phyloP scores from a whole-genome alignment of 108 stramenopile genomes.

The Cyclotella sp. region DNA sequence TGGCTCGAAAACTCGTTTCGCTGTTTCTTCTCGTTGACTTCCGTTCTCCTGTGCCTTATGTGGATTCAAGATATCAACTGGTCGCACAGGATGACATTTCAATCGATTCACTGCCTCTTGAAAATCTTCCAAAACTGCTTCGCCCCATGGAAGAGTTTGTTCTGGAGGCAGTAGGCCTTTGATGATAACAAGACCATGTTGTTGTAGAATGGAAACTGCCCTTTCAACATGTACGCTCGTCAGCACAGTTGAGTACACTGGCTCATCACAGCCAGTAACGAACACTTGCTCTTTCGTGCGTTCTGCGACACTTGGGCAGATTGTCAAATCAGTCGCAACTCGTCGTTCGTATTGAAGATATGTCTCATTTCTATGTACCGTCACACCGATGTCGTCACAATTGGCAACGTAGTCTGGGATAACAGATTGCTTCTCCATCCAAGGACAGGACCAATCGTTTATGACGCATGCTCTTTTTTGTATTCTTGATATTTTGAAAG shows the following conservation, averaged over 20 bases:
- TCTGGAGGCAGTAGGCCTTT: conserved; percentile 55
- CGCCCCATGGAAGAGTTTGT: conserved; percentile 64
- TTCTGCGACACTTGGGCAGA: conserved; percentile 40
- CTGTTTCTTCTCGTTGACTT: neutral
- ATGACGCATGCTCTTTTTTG: conserved; percentile 39
- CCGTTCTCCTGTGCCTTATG: conserved; percentile 18
- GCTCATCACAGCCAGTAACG: conserved; percentile 30
- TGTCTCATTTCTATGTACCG: conserved; percentile 35
- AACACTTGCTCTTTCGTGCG: conserved; percentile 17
- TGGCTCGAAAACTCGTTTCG: conserved; percentile 52
- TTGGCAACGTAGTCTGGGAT: conserved; percentile 6
- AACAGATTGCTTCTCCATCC: conserved; percentile 40
- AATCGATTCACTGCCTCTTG: conserved; percentile 61
- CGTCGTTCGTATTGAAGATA: conserved; percentile 42
- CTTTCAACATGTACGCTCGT: conserved; percentile 46
- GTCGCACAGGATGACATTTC: conserved; percentile 39
- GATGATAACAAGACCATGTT: conserved; percentile 72
- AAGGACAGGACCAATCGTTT: conserved; percentile 44
- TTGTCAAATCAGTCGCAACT: conserved; percentile 27
- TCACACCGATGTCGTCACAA: neutral
- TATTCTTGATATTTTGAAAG: conserved; percentile 6
- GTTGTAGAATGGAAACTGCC: conserved; percentile 54
- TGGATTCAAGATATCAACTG: conserved; percentile 75
- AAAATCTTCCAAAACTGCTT: conserved; percentile 67
- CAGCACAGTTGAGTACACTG: conserved; percentile 42